A percentile compares a stretch with the other conserved stretches of the same genome.
Evolutionary conservation across 2,329 filamentous ascomycete genomes (phyloP).

Genomic region (Orbilia oligospora): DNA sequence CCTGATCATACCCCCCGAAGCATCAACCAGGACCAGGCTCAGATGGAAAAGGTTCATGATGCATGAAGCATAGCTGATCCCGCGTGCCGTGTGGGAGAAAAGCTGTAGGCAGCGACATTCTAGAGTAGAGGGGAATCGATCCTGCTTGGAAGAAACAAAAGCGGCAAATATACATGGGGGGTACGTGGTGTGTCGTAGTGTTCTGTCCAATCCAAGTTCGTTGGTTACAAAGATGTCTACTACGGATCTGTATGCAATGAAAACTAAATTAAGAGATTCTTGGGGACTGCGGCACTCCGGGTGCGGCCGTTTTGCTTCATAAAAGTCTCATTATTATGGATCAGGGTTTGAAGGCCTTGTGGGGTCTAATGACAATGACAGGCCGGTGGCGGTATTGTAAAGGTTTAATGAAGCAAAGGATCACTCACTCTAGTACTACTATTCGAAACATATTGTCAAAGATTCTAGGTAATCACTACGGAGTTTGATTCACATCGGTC

Average conservation of each 20-base stretch:
- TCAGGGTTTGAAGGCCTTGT: constrained; percentile 41
- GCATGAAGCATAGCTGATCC: constrained; percentile 55
- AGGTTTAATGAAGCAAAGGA: constrained; percentile 24
- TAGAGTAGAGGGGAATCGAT: constrained; percentile 28
- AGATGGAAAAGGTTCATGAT: neutral
- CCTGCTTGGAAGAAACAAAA: constrained; percentile 55
- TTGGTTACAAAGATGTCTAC: constrained; percentile 23
- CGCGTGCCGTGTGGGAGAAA: constrained; percentile 44
- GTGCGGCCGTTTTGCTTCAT: constrained; percentile 39
- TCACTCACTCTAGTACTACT: neutral
- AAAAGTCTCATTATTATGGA: constrained; percentile 43
- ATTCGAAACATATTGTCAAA: neutral
- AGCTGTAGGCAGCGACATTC: constrained; percentile 46
- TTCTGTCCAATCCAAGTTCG: constrained; percentile 39
- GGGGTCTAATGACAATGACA: constrained; percentile 20
- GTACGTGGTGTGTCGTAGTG: constrained; percentile 1
- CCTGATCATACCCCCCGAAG: constrained; percentile 15
- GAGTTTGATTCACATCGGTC: constrained; percentile 16
- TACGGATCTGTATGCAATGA: constrained; percentile 21
- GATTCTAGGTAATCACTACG: neutral
- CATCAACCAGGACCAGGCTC: constrained; percentile 28
- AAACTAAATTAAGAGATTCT: constrained; percentile 13
- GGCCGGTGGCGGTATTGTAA: constrained; percentile 6
- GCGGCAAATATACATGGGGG: constrained; percentile 41
- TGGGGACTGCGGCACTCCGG: constrained; percentile 25